Evolutionary conservation across 73 alveolate genomes (phyloP).

Genomic region (Urostyla sp.): DNA sequence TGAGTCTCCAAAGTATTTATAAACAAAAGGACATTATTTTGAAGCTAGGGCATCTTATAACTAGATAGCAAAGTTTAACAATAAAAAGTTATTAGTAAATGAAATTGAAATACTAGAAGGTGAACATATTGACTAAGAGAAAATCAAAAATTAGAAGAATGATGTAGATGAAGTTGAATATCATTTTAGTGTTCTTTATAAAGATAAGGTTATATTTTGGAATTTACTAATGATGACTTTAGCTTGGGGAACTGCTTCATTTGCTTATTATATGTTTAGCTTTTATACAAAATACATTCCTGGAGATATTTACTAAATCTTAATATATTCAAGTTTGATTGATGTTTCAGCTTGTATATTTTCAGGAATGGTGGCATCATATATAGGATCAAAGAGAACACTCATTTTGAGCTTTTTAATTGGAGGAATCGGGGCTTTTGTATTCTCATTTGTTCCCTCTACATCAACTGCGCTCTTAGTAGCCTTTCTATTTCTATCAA

Average conservation of each 20-base stretch:
- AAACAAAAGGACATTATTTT: background rate
- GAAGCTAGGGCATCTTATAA: conserved; percentile 18
- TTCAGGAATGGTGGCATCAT: conserved; percentile 17
- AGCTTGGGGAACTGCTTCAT: conserved; percentile 27
- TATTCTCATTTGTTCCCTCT: background rate
- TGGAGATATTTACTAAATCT: conserved; percentile 27
- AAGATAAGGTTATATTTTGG: background rate
- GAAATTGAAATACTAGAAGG: background rate
- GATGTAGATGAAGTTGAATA: background rate
- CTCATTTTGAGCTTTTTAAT: conserved; percentile 13
- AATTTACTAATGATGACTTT: conserved; percentile 9
- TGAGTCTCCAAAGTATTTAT: conserved; percentile 50
- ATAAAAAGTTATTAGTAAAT: background rate
- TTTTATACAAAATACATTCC: conserved; percentile 54
- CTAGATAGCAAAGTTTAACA: conserved; percentile 7
- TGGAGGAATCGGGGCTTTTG: background rate
- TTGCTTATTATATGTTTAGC: conserved; percentile 32
- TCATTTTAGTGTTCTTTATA: background rate
- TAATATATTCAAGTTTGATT: background rate
- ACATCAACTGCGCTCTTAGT: background rate
- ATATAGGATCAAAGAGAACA: conserved; percentile 13
- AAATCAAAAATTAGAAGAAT: background rate
- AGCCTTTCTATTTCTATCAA: conserved; percentile 29
- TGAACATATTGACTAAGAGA: background rate
- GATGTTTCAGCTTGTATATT: conserved; percentile 14